Evolutionary conservation across 768 basidiomycete species (phyloP), one percentile per base, ranked within the genome.

Genomic region (Leccinum fibrillosum): DNA sequence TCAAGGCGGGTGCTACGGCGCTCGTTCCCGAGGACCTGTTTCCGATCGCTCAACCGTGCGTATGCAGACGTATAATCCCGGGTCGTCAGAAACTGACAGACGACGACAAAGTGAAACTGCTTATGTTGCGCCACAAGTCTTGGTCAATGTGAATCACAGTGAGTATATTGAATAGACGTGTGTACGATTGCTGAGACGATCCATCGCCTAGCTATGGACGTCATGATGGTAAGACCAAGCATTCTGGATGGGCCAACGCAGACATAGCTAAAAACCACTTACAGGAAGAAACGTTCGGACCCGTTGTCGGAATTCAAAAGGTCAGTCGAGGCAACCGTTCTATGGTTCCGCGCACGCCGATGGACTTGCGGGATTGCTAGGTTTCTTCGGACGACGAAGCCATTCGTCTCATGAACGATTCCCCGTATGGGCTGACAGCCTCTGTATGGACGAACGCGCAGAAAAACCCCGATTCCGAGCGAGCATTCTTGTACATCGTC

Each of bases 251-350:
- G 17, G 39, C 17, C 6, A 3, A 35, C 5, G n/a, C 5, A 7
- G 8, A 28, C 12, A 54, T 8, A 2, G 35, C 52, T 66, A 8
- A 53, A 21, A 32, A 37, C 26, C 23, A 19, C 21, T n/a, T 54
- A 8, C 59, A 90, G 86, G 86, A 89, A 73, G 91, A 94, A 74
- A 92, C 91, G 0, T 98, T 98, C 61, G 97, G 97, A 0, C 97
- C 97, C 0, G 82, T 97, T 5, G 78, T 98, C 28, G 95, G 94
- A 12, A 94, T 99, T 60, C 89, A 92, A 74, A 95, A 94, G 80
- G 94, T 92, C 5, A 56, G 69, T 55, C 49, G 2, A 34, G 10
- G 6, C 7, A 23, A 2, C 6, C 28, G 2, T 37, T 25, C n/a
- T 2, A 0, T 44, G 11, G 9, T n/a, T 19, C 23, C 17, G 25